Evolutionary conservation across 2,329 filamentous ascomycete genomes (phyloP).

Genomic region (Knoxdaviesia capensis): DNA sequence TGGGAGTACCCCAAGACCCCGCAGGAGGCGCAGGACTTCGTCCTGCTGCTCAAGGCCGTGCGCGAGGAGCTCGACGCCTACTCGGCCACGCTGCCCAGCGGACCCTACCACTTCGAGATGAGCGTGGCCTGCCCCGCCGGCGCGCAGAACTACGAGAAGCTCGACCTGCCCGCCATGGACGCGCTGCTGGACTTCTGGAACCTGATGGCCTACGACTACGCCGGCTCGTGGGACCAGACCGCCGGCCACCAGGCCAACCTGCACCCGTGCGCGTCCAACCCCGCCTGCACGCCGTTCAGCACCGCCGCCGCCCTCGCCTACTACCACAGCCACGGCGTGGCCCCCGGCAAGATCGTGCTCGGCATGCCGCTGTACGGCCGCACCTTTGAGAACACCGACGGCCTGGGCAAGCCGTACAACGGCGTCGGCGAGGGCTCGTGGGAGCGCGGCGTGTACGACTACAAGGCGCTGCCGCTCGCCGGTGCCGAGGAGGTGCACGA

Average conservation of each 20-base stretch:
- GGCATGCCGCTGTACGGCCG: constrained; percentile 89
- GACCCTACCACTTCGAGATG: constrained; percentile 36
- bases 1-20: constrained; percentile 44
- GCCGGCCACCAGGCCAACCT: constrained; percentile 72
- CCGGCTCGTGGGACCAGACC: constrained; percentile 56
- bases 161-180: constrained; percentile 46
- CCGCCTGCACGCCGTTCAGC: constrained; percentile 57
- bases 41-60: constrained; percentile 35
- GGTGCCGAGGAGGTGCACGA: constrained; percentile 48
- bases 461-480: constrained; percentile 57
- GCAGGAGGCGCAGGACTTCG: constrained; percentile 34
- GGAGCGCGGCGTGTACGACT: constrained; percentile 77
- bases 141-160: constrained; percentile 37
- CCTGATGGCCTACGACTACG: constrained; percentile 76
- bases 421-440: constrained; percentile 65
- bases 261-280: constrained; percentile 33
- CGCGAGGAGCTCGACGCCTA: constrained; percentile 39
- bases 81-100: constrained; percentile 18
- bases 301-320: constrained; percentile 47
- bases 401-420: constrained; percentile 45
- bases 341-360: constrained; percentile 55
- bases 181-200: constrained; percentile 53
- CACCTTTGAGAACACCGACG: constrained; percentile 61
- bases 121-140: constrained; percentile 46
- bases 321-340: constrained; percentile 47